Base-by-base conservation (phyloP, 2,329 filamentous ascomycete species). In the Phaeosphaeria sp. region DNA sequence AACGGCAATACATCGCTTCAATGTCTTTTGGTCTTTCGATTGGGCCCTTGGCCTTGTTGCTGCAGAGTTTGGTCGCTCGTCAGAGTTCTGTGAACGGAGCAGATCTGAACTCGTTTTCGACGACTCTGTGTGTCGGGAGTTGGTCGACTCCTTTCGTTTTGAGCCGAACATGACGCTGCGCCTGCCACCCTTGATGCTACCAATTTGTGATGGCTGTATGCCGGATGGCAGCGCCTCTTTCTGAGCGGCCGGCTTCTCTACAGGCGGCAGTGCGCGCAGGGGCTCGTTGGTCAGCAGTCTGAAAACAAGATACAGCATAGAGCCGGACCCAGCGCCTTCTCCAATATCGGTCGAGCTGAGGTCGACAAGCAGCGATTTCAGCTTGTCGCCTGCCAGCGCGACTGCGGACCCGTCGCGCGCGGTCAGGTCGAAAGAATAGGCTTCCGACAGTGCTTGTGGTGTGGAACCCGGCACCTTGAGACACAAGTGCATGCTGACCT, bases 341-440 rank as follows among this genome's bases (percentile, higher is more conserved):
- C 86, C 86, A 55, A 89, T 82, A 68, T 97, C 93, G 49, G 88
- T 85, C 0, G 91, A 86, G 40, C 89, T 92, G 18, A 99, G 81
- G 69, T 98, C 93, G 2, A 92, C 89, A 66, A 98, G 97, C 2
- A 99, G 83, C 0, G 93, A 96, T 71, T 90, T 92, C 73, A 93
- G 86, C 71, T 89, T 89, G 21, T 86, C 84, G 61, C 87, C 86
- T 51, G 88, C 85, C 9, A 85, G 79, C 49, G 91, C 79, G 58
- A 85, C 86, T 13, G 87, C 84, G 60, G 93, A 87, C 20, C 87
- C 86, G 55, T 92, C 91, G 27, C 89, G 89, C 0, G 91, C 82
- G 0, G 91, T 89, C 15, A 97, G 84, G 53, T 93, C 89, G 51
- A 97, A 86, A 17, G 87, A 86, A 77, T 92, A 97, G 49, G 87